Evolutionary conservation across 2,329 filamentous ascomycete genomes (phyloP).

Genomic region (Beauveria sp.): DNA sequence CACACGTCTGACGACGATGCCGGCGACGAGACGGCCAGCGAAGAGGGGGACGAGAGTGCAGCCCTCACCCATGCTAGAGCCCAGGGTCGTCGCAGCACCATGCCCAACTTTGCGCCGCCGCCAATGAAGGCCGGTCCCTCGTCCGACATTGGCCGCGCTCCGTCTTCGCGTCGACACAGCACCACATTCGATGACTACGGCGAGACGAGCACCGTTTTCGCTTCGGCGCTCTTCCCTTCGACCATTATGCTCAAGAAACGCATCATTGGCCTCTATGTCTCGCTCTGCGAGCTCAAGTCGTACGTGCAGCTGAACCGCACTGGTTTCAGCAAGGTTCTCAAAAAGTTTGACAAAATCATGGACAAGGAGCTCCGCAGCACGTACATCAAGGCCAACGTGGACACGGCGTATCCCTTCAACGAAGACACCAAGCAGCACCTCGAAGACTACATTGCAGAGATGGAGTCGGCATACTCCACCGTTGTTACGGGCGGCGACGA

Average conservation of each 20-base stretch:
- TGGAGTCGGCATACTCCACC: slow-evolving; percentile 74
- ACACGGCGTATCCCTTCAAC: slow-evolving; percentile 74
- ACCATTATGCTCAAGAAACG: slow-evolving; percentile 88
- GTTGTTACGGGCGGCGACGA: slow-evolving; percentile 78
- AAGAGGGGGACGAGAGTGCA: slow-evolving; percentile 54
- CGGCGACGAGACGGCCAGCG: slow-evolving; percentile 55
- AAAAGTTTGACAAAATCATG: slow-evolving; percentile 97
- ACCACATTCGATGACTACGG: slow-evolving; percentile 68
- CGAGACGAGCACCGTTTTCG: slow-evolving; percentile 57
- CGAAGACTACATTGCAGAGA: slow-evolving; percentile 61
- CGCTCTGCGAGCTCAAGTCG: slow-evolving; percentile 89
- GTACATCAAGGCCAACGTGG: slow-evolving; percentile 69
- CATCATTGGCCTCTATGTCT: slow-evolving; percentile 79
- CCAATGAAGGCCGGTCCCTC: slow-evolving; percentile 55
- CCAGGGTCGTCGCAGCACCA: slow-evolving; percentile 27
- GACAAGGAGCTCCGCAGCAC: slow-evolving; percentile 69
- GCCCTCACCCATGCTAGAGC: slow-evolving; percentile 40
- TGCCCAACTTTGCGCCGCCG: slow-evolving; percentile 29
- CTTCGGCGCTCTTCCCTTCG: slow-evolving; percentile 54
- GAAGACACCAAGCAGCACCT: slow-evolving; percentile 62
- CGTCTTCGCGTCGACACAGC: slow-evolving; percentile 55
- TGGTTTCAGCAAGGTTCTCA: slow-evolving; percentile 90
- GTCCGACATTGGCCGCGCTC: slow-evolving; percentile 41
- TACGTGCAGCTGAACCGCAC: slow-evolving; percentile 95
- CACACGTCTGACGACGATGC: slow-evolving; percentile 48